Conservation (phyloP, 1,284 basidiomycete species). For the Pholiota adiposa region DNA sequence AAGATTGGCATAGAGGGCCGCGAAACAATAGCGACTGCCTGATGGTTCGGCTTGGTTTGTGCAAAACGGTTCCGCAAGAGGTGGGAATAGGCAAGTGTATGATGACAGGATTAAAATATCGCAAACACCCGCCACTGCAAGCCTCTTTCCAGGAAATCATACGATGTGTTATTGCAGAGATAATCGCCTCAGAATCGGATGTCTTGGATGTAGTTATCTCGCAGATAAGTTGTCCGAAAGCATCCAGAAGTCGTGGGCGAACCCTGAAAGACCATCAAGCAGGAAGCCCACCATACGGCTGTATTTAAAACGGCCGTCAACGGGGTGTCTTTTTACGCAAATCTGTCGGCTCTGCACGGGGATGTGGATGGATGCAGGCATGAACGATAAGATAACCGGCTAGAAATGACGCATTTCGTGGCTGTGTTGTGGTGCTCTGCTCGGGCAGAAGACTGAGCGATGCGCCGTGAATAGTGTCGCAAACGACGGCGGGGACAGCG, state of each 20-base stretch:
- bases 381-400: background rate
- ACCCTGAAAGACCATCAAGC: background rate
- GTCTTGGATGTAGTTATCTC: background rate
- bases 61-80: background rate
- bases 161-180: background rate
- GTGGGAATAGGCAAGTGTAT: background rate
- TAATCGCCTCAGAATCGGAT: background rate
- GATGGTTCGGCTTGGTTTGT: background rate
- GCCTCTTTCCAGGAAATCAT: background rate
- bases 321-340: background rate
- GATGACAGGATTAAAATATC: background rate
- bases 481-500: background rate
- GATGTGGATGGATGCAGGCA: background rate
- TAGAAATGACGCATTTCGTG: background rate
- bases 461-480: background rate
- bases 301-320: background rate
- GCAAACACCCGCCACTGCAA: background rate
- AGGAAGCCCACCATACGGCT: background rate
- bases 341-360: background rate
- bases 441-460: background rate
- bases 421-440: background rate
- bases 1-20: background rate
- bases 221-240: background rate
- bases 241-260: background rate
- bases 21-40: background rate